A percentile compares a stretch with the other conserved stretches of the same genome.
phyloP scores from a whole-genome alignment of 2,329 filamentous ascomycete genomes.

The Oidium heveae region DNA sequence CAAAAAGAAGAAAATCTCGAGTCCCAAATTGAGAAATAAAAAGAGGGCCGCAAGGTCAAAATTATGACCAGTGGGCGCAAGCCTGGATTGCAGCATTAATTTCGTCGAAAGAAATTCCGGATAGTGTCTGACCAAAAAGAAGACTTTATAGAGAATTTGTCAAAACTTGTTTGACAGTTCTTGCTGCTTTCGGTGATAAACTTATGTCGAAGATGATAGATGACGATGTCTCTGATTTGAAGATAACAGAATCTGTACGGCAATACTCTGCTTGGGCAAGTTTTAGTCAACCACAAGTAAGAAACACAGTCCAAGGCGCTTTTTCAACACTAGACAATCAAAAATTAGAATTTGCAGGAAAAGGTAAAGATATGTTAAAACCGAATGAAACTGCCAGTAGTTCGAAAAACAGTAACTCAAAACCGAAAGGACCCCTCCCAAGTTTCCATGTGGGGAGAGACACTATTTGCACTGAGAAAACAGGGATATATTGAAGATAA shows the following conservation, averaged over 20 bases:
- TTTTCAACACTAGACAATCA: background rate
- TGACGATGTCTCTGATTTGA: background rate
- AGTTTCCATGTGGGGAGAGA: background rate
- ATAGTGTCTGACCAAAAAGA: background rate
- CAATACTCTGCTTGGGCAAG: constrained; percentile 1
- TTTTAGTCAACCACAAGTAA: background rate
- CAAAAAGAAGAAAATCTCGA: background rate
- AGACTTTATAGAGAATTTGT: background rate
- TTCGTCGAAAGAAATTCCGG: background rate
- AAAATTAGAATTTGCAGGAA: background rate
- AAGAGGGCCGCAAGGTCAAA: background rate
- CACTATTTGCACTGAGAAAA: background rate
- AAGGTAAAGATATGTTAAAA: background rate
- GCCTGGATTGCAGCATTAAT: background rate
- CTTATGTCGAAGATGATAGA: background rate
- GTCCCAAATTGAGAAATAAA: background rate
- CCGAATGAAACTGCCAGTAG: background rate
- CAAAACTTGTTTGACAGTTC: background rate
- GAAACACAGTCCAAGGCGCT: background rate
- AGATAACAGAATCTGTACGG: background rate
- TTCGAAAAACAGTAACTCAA: background rate
- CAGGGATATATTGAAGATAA: background rate
- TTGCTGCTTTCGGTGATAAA: background rate
- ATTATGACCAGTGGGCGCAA: background rate
- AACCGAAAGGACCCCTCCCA: background rate